Evolutionary conservation across 1,284 basidiomycete genomes (phyloP), one percentile per base, ranked within the genome.

Genomic region (Apiotrichum gamsii): DNA sequence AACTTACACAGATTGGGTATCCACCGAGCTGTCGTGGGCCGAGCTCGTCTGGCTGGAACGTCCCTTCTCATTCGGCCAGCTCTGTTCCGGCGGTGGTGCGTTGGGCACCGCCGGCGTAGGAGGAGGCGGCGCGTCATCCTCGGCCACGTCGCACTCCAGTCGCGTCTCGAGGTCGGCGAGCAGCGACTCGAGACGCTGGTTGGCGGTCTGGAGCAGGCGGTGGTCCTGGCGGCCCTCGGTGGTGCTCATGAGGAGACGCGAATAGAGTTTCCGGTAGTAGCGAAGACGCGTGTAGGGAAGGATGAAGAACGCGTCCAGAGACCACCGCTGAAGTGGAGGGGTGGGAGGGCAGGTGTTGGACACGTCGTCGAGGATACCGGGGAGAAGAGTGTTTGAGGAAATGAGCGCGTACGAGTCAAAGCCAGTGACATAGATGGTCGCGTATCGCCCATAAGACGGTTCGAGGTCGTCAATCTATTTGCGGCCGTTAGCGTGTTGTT

Each of bases 231-330:
- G 78, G 13, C 93, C 93, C 8, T 88, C 84, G 32, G 83, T 81
- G 1, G 90, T 94, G 64, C 84, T 90, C 72, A 87, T 90, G 48
- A 97, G 74, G 29, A 98, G 74, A 35, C 87, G 82, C 37, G 81
- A 78, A 64, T 98, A 98, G 1, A 98, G 78, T 69, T 87, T 93
- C 67, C 83, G 85, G 77, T 96, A 98, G 72, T 97, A 97, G 59
- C 83, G 83, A 48, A 98, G 74, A 23, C 94, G 82, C 14, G 77
- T 76, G 61, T 84, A 85, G 0, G 94, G 94, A 5, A 96, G 78
- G 6, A 87, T 74, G 74, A 97, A 97, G 19, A 97, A 77, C 11
- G 80, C 75, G 61, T 96, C 91, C 8, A 97, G 75, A 0, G 89
- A 86, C 91, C 93, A 97, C 9, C 65, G 64, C 29, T 58, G 47